These are phyloP conservation scores for Malbranchea zuffiana DNA, from an alignment of 2,329 filamentous ascomycete genomes.

Conservation along the genomic window DNA sequence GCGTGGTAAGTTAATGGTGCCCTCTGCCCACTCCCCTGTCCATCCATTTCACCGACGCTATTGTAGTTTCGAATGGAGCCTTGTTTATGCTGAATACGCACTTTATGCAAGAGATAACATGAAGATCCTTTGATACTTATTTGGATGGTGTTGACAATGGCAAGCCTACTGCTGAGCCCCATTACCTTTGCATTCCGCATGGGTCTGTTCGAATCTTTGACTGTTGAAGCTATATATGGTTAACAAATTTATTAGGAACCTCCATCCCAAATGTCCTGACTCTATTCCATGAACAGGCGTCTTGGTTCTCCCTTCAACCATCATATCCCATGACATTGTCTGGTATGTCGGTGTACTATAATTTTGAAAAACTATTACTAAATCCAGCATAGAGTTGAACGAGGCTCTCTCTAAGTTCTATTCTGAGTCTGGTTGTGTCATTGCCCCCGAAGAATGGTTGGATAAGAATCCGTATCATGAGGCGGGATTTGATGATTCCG, in stretches of 20 bases:
- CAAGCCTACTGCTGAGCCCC: constrained; percentile 11
- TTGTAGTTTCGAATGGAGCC: constrained; percentile 14
- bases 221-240: constrained; percentile 3
- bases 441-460: constrained; percentile 13
- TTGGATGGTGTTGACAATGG: constrained; percentile 11
- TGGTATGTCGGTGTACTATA: constrained; percentile 9
- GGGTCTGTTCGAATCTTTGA: constrained; percentile 8
- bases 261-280: constrained; percentile 10
- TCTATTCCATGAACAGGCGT: constrained; percentile 12
- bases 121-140: constrained; percentile 12
- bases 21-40: constrained; percentile 4
- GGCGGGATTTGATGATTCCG: constrained; percentile 11
- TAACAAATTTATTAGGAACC: constrained; percentile 11
- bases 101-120: constrained; percentile 15
- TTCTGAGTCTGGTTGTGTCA: constrained; percentile 8
- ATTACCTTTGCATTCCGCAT: constrained; percentile 14
- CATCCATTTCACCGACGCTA: constrained; percentile 4
- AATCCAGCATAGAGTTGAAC: constrained; percentile 13
- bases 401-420: constrained; percentile 14
- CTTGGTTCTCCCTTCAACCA: constrained; percentile 15
- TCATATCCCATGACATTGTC: constrained; percentile 14
- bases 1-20: constrained; percentile 5
- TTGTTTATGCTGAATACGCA: constrained; percentile 17
- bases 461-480: constrained; percentile 12
- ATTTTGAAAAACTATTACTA: constrained; percentile 2